These are phyloP conservation scores for Colletotrichum aenigma DNA, from an alignment of 2,329 filamentous ascomycete genomes.

Conservation along the genomic window DNA sequence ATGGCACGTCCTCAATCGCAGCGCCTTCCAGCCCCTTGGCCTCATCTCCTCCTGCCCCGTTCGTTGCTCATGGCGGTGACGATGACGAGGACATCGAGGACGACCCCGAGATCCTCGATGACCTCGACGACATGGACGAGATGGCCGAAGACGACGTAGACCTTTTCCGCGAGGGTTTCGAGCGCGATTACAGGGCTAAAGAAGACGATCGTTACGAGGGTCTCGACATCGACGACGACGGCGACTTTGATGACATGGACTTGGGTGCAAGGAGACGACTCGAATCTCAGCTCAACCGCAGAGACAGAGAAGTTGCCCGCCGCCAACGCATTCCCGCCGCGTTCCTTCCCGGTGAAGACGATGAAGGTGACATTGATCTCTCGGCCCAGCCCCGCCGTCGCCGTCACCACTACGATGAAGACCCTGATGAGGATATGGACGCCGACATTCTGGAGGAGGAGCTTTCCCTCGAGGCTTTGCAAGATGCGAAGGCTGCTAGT, in stretches of 20 bases:
- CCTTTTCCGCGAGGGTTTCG: constrained; percentile 75
- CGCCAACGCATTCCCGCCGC: constrained; percentile 72
- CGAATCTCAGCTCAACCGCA: constrained; percentile 73
- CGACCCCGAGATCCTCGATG: constrained; percentile 73
- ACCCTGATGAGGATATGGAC: constrained; percentile 88
- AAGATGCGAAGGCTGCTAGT: constrained; percentile 91
- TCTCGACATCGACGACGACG: constrained; percentile 78
- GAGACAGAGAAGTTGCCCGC: constrained; percentile 74
- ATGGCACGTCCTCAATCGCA: constrained; percentile 55
- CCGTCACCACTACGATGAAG: constrained; percentile 92
- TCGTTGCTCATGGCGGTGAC: constrained; percentile 70
- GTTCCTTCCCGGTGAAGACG: constrained; percentile 81
- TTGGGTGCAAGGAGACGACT: constrained; percentile 70
- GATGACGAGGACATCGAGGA: constrained; percentile 76
- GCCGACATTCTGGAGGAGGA: constrained; percentile 96
- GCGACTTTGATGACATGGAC: constrained; percentile 74
- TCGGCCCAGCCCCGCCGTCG: constrained; percentile 84
- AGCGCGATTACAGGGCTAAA: constrained; percentile 71
- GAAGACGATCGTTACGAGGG: constrained; percentile 73
- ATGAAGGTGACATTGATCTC: constrained; percentile 83
- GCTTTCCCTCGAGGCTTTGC: constrained; percentile 86
- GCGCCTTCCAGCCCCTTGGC: constrained; percentile 66
- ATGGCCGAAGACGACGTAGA: constrained; percentile 83
- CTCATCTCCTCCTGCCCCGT: constrained; percentile 68
- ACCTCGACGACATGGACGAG: constrained; percentile 79